Conservation (phyloP, 345 rosid species). For the Odontarrhena argentea region DNA sequence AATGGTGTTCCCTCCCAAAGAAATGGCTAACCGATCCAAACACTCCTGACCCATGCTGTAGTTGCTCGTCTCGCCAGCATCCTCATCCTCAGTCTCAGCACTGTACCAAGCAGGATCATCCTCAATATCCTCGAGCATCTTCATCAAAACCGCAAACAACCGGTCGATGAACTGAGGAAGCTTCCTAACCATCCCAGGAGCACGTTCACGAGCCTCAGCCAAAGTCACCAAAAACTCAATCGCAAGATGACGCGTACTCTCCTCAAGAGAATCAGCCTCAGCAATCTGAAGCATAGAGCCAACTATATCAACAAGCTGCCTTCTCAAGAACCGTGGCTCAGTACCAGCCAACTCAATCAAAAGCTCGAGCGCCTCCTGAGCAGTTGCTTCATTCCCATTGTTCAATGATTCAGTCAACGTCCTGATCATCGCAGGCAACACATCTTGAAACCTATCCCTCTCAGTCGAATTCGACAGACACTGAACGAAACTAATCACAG, state of each 20-base stretch:
- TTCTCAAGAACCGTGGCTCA: constrained; percentile 84
- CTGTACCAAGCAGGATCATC: constrained; percentile 93
- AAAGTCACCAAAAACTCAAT: constrained; percentile 92
- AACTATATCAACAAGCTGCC: constrained; percentile 91
- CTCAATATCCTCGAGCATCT: constrained; percentile 87
- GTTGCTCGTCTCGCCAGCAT: constrained; percentile 93
- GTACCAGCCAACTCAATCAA: constrained; percentile 95
- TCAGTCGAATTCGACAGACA: constrained; percentile 69
- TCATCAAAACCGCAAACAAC: constrained; percentile 85
- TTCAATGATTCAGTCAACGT: constrained; percentile 92
- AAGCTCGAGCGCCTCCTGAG: constrained; percentile 94
- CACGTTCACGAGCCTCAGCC: constrained; percentile 97
- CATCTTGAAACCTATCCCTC: constrained; percentile 93
- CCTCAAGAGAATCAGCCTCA: constrained; percentile 90
- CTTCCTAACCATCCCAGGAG: constrained; percentile 99
- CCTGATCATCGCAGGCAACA: constrained; percentile 89
- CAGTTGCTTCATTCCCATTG: constrained; percentile 87
- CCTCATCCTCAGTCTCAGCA: constrained; percentile 91
- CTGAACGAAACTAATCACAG: constrained; percentile 93
- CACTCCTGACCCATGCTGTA: constrained; percentile 97
- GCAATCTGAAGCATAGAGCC: constrained; percentile 97
- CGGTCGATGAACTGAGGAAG: constrained; percentile 92
- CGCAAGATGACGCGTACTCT: constrained; percentile 88
- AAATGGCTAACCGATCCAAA: constrained; percentile 90
- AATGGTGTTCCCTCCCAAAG: constrained; percentile 94